Base-by-base conservation (phyloP, 2,329 filamentous ascomycete genomes). In the Purpureocillium takamizusanense region DNA sequence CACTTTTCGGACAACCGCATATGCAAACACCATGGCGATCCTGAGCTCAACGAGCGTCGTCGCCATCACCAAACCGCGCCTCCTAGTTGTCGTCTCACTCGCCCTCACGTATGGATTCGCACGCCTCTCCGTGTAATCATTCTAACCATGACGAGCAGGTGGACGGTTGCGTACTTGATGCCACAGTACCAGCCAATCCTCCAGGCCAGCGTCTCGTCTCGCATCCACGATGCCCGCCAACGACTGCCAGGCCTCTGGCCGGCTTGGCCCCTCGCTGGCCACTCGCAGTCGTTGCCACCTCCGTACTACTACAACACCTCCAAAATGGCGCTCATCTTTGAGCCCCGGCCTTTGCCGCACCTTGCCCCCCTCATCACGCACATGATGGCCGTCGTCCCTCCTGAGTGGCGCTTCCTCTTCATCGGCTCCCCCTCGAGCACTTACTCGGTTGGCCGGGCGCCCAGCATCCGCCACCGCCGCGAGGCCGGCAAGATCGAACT, bases 321-420 rank as follows among this genome's bases (percentile, higher is more conserved):
- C 38, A 74, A 74, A 47, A 52, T 74, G 21, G 71, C 70, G 29
- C 59, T 75, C 11, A 47, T 75, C n/a, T 66, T 75, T 46, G 70
- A 74, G 54, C 60, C 63, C 12, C 62, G 68, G 6, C 61, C 64
- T 2, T 48, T 71, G 12, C 61, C 69, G 12, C 65, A 69, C 46
- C 64, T 74, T 4, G 66, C 65, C 1, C 68, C 70, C 3, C 63
- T 68, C 41, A 59, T 73, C 18, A 55, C 72, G 31, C 69, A 74
- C 54, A 72, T 73, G 64, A 66, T 70, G 27, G 56, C 64, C 4
- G 67, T 73, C 16, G 66, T 72, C 2, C 70, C 70, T 2, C 65
- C 67, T 7, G 71, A 75, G 49, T 76, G 72, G 72, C 66, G 64
- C 33, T 72, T 74, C 51, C 50, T 70, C 43, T 72, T 74, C 50